A percentile compares a stretch with the other conserved stretches of the same genome.
Evolutionary conservation across 331 rosid species (phyloP).

Genomic region (Stylosanthes scabra): DNA sequence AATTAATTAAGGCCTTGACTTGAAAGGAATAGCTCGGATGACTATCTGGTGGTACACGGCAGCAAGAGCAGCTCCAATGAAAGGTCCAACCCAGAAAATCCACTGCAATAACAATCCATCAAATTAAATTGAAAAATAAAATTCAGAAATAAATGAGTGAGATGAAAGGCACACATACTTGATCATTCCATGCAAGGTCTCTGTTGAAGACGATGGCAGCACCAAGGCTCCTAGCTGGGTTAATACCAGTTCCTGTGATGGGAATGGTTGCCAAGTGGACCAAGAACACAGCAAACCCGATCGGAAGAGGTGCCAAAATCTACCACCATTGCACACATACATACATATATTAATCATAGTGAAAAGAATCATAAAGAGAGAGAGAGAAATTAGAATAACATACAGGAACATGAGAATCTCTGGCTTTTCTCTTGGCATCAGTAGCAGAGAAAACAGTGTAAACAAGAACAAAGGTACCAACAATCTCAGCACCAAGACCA

Average conservation of each 20-base stretch:
- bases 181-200: conserved; percentile 81
- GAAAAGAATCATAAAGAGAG: neutral
- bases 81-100: conserved; percentile 99
- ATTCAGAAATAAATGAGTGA: neutral
- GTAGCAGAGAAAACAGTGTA: conserved; percentile 98
- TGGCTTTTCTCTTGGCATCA: conserved; percentile 93
- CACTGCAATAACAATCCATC: conserved; percentile 53
- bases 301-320: conserved; percentile 97
- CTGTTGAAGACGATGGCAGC: conserved; percentile 88
- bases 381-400: neutral
- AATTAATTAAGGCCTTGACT: conserved; percentile 58
- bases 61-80: conserved; percentile 92
- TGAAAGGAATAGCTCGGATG: conserved; percentile 95
- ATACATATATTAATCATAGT: too few species aligned
- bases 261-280: conserved; percentile 98
- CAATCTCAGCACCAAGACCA: conserved; percentile 92
- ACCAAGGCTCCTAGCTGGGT: conserved; percentile 97
- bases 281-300: conserved; percentile 94
- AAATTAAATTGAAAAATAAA: neutral
- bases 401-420: conserved; percentile 97
- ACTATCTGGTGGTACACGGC: conserved; percentile 88
- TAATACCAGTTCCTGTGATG: conserved; percentile 90
- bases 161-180: conserved; percentile 39
- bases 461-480: conserved; percentile 90
- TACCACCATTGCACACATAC: conserved; percentile 34